A percentile compares a stretch with the other conserved stretches of the same genome.
These are phyloP conservation scores for Trifolium fragiferum DNA, from an alignment of 306 rosid species.

Conservation along the genomic window DNA sequence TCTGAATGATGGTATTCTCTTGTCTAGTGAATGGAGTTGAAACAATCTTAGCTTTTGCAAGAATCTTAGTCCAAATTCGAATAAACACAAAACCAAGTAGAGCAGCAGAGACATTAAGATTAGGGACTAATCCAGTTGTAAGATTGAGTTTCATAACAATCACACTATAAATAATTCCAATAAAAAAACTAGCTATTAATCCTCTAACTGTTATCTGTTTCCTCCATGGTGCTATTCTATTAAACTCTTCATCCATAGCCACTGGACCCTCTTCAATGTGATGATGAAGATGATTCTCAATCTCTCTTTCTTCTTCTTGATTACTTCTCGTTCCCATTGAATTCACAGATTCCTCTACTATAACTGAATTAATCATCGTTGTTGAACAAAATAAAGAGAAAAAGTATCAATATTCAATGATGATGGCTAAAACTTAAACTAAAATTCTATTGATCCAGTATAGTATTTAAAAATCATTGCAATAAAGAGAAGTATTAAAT, in stretches of 20 bases:
- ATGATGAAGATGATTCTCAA: constrained; percentile 40
- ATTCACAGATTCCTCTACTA: constrained; percentile 31
- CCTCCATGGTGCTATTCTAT: constrained; percentile 69
- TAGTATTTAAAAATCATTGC: neutral
- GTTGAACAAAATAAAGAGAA: neutral
- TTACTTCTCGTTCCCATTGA: constrained; percentile 48
- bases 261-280: constrained; percentile 51
- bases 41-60: constrained; percentile 75
- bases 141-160: constrained; percentile 92
- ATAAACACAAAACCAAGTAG: constrained; percentile 92
- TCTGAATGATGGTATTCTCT: constrained; percentile 92
- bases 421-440: neutral
- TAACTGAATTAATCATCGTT: constrained; percentile 24
- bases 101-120: constrained; percentile 96
- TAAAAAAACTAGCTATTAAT: constrained; percentile 64
- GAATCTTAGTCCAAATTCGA: constrained; percentile 78
- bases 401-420: constrained; percentile 31
- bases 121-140: constrained; percentile 95
- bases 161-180: constrained; percentile 83
- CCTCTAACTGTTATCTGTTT: constrained; percentile 86
- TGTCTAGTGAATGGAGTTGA: constrained; percentile 87
- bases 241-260: constrained; percentile 54
- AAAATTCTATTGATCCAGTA: neutral
- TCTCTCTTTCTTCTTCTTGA: constrained; percentile 54
- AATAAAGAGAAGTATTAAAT: neutral